phyloP scores from a whole-genome alignment of 441 rosid species.

The Pelargonium hybrid region DNA sequence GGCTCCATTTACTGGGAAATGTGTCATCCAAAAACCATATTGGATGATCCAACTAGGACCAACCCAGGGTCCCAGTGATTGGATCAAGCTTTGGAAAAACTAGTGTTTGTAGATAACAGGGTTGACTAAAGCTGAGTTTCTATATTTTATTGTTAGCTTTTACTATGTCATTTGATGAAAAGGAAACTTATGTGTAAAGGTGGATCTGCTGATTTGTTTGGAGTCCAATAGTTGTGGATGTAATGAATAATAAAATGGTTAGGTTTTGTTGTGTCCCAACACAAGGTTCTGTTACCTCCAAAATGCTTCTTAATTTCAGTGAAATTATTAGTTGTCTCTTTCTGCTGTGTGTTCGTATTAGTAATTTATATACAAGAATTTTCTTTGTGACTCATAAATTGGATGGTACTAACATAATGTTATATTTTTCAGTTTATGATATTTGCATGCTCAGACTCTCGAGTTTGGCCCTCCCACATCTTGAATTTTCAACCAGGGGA shows the following conservation, averaged over 20 bases:
- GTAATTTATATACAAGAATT: no score
- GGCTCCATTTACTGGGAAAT: no score
- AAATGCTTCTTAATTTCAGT: neutral
- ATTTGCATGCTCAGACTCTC: constrained; percentile 92
- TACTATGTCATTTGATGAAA: neutral
- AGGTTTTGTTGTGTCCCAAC: neutral
- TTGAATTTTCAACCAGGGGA: constrained; percentile 89
- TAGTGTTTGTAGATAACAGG: no score
- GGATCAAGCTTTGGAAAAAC: no score
- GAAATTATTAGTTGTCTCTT: neutral
- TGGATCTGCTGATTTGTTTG: neutral
- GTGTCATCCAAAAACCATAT: no score
- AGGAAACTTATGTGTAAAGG: neutral
- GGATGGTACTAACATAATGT: neutral
- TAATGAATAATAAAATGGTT: neutral
- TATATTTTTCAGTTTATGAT: constrained; percentile 63
- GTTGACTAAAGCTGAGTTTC: no score
- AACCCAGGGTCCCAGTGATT: no score
- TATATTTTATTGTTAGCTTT: neutral
- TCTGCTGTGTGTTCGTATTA: neutral
- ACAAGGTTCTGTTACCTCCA: neutral
- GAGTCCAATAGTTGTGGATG: neutral
- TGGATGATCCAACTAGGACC: no score
- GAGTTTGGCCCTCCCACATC: constrained; percentile 91
- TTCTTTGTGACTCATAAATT: neutral